phyloP scores from a whole-genome alignment of 2,329 filamentous ascomycete genomes.

The Monosporascus sp. region DNA sequence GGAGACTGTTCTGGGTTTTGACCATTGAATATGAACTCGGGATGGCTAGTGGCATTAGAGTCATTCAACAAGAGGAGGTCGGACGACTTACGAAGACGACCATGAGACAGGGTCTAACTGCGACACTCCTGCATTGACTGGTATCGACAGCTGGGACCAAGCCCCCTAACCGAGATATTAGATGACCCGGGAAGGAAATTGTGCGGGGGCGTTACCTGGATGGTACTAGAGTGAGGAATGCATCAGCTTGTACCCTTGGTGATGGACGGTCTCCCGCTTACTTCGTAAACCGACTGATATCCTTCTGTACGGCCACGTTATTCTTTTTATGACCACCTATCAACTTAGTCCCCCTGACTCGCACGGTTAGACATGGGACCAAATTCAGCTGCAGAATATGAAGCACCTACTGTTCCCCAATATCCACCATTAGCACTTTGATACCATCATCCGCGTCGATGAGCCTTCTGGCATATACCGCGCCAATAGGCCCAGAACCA shows the following conservation, averaged over 20 bases:
- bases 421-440: slow-evolving; percentile 19
- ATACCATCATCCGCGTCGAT: slow-evolving; percentile 9
- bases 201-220: not conserved
- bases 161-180: slow-evolving; percentile 5
- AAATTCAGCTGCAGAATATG: too few relatives aligned
- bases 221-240: slow-evolving; percentile 1
- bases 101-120: slow-evolving; percentile 1
- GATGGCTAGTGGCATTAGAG: not conserved
- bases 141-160: slow-evolving; percentile 6
- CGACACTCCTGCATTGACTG: not conserved
- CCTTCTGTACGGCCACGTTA: slow-evolving; percentile 12
- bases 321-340: slow-evolving; percentile 23
- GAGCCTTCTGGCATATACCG: slow-evolving; percentile 16
- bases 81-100: not conserved
- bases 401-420: slow-evolving; percentile 19
- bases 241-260: not conserved
- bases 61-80: not conserved
- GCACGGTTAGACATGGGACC: too few relatives aligned
- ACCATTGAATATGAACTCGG: not conserved
- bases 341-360: too few relatives aligned
- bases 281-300: slow-evolving; percentile 17
- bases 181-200: not conserved
- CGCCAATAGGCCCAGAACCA: slow-evolving; percentile 20
- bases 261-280: slow-evolving; percentile 4
- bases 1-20: slow-evolving; percentile 7